phyloP scores from a whole-genome alignment of 148 eudicot species.

The Chenopodium suecicum region DNA sequence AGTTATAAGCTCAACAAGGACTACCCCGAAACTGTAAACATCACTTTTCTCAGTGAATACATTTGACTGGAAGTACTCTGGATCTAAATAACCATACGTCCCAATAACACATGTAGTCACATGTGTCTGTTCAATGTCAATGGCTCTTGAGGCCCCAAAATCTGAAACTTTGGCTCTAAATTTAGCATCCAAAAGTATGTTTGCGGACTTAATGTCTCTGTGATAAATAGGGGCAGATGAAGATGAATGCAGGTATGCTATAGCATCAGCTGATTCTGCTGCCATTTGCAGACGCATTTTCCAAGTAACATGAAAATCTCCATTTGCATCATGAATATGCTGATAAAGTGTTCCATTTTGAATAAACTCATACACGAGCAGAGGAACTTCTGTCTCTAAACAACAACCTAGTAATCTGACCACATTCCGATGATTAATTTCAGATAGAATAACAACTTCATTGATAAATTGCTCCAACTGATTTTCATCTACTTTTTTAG shows the following conservation, averaged over 20 bases:
- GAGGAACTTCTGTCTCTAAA: no score
- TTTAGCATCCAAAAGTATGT: not conserved
- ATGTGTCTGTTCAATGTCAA: slow-evolving; percentile 27
- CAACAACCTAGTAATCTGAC: no score
- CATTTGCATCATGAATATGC: not conserved
- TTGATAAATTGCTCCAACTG: no score
- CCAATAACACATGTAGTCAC: slow-evolving; percentile 33
- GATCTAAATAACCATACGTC: slow-evolving; percentile 34
- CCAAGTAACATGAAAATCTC: not conserved
- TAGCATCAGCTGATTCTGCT: not conserved
- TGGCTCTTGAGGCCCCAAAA: not conserved
- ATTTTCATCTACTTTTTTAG: no score
- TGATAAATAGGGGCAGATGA: not conserved
- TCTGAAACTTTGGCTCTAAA: not conserved
- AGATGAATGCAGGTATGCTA: not conserved
- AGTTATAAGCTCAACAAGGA: slow-evolving; percentile 34
- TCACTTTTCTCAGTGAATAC: slow-evolving; percentile 36
- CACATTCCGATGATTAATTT: no score
- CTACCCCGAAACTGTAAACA: slow-evolving; percentile 35
- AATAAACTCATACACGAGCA: no score
- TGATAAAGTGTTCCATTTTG: not conserved
- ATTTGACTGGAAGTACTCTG: slow-evolving; percentile 33
- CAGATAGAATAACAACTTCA: no score
- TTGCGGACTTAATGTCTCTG: not conserved
- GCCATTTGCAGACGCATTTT: not conserved